Base-by-base conservation (phyloP, 2,329 filamentous ascomycete species). In the Botrytis galanthina region DNA sequence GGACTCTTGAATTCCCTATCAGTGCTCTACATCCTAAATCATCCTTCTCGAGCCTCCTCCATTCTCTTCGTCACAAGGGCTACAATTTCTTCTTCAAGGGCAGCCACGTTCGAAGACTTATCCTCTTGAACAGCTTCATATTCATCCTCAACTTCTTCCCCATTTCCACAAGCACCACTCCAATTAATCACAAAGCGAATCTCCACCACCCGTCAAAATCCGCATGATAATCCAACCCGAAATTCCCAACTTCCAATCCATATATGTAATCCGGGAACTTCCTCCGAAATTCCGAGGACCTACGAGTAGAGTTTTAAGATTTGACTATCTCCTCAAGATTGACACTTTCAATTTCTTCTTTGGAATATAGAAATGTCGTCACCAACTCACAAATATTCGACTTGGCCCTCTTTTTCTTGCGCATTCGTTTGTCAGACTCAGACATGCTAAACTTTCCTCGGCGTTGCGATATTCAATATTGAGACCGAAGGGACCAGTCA, bases 311-410 rank as follows among this genome's bases (percentile, higher is more conserved):
- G 9, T 5, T 22, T 12, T 0, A 10, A 26, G 3, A 29, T 59
- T 29, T 32, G 3, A 32, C 8, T 0, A 35, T 59, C 16, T 59
- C 16, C 18, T 10, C 29, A 35, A 20, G 12, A 20, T 4, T 3
- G 0, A 0, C 14, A 20, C n/a, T 3, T 32, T 1, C 0, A 8
- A 5, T 32, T 20, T 35, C 16, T 29, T 20, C 7, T 22, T 10
- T 32, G 8, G 16, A 20, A 20, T 1, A 35, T 12, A 59, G 3
- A 35, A 0, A 12, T 7, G 3, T 32, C 10, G 37, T 35, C 57
- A 35, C 37, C 18, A 37, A 2, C 18, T 5, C 9, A 32, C 8
- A 22, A 37, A 37, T 12, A 5, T 4, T 35, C 0, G 9, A 37
- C 9, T 60, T 4, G 9, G 32, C 9, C 8, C n/a, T n/a, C n/a